phyloP scores from a whole-genome alignment of 73 alveolate genomes.

The Paramecium sexaurelia region DNA sequence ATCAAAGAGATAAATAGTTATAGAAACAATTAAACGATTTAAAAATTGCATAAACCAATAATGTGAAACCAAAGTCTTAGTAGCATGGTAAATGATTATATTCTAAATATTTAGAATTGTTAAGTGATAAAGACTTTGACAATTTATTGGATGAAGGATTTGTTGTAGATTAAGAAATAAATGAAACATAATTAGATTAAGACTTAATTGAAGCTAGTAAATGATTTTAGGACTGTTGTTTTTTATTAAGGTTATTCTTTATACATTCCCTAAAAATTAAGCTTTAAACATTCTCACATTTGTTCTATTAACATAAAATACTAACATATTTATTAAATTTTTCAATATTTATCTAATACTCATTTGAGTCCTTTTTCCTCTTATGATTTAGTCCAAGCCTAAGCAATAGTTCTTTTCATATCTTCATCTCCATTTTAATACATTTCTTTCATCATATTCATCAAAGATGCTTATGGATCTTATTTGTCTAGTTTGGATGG shows the following conservation, averaged over 20 bases:
- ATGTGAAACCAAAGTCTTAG: neutral
- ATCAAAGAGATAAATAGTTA: slow-evolving; percentile 10
- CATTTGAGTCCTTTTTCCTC: neutral
- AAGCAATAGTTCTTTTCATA: slow-evolving; percentile 35
- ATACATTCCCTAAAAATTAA: neutral
- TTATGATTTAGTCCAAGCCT: slow-evolving; percentile 34
- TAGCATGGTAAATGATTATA: neutral
- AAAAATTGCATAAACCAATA: slow-evolving; percentile 8
- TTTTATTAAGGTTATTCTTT: neutral
- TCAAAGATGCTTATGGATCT: slow-evolving; percentile 48
- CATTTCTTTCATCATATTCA: slow-evolving; percentile 60
- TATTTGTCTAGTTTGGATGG: neutral
- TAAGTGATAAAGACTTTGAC: slow-evolving; percentile 42
- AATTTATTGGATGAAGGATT: slow-evolving; percentile 39
- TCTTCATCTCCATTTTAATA: slow-evolving; percentile 57
- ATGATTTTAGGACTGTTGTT: neutral
- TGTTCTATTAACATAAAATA: neutral
- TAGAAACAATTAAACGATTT: neutral
- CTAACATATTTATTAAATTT: neutral
- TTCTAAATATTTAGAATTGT: neutral
- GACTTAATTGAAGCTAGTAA: slow-evolving; percentile 38
- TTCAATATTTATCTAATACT: too few species aligned
- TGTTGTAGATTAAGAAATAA: slow-evolving; percentile 34
- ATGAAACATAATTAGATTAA: slow-evolving; percentile 17
- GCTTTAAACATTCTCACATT: neutral